Percentiles rank a stretch among this genome's conserved stretches.
Conservation (phyloP, 257 asterid genomes). For the Agastache rugosa region DNA sequence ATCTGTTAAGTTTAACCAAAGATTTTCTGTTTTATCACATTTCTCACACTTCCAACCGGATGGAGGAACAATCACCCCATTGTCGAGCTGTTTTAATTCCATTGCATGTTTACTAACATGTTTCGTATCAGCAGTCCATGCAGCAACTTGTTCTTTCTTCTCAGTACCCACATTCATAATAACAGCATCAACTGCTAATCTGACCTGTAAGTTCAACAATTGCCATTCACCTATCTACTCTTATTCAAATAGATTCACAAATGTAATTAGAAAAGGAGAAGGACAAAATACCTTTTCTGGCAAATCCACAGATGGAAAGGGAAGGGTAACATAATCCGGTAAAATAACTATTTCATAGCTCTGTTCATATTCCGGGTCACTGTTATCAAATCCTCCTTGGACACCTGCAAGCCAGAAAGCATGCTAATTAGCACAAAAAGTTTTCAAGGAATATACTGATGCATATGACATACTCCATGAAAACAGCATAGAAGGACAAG, state of each 20-base stretch:
- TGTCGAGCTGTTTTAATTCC: conserved; percentile 86
- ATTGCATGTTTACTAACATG: conserved; percentile 72
- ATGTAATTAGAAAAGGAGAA: conserved; percentile 10
- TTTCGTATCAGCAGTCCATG: conserved; percentile 93
- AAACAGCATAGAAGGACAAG: conserved; percentile 17
- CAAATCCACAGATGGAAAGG: conserved; percentile 94
- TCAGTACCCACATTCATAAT: conserved; percentile 85
- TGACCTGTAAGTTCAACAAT: conserved; percentile 62
- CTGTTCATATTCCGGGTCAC: conserved; percentile 77
- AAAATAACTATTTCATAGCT: conserved; percentile 71
- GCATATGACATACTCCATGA: conserved; percentile 2
- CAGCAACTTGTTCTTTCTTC: conserved; percentile 90
- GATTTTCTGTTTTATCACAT: conserved; percentile 95
- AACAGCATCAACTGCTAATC: conserved; percentile 90
- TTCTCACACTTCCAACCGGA: conserved; percentile 93
- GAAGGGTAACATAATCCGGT: conserved; percentile 79
- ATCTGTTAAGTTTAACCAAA: conserved; percentile 94
- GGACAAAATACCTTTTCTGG: conserved; percentile 78
- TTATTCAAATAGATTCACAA: conserved; percentile 13
- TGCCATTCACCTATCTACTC: conserved; percentile 22
- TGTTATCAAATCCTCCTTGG: conserved; percentile 91
- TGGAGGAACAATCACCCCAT: conserved; percentile 83
- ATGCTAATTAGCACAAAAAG: conserved; percentile 6
- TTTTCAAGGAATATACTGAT: neutral
- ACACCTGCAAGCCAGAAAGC: conserved; percentile 58